Conservation (phyloP, 106 monocot species). For the Ottelia alismoides region DNA sequence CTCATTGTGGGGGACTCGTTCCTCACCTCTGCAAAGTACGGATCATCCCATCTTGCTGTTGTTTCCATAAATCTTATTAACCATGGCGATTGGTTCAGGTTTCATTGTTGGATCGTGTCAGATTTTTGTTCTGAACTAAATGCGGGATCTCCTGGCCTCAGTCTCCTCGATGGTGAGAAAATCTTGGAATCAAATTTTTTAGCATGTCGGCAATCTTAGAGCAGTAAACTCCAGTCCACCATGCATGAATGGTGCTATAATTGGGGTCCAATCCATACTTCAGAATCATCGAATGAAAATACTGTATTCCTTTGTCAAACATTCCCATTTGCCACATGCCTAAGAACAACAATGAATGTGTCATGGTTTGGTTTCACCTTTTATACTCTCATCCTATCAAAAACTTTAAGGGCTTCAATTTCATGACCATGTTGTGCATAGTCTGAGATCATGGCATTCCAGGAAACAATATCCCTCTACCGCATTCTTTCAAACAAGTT, state of each 20-base stretch:
- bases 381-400: constrained; percentile 51
- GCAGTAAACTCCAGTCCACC: no score
- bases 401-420: constrained; percentile 45
- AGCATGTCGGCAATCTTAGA: no score
- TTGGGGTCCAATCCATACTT: constrained; percentile 53
- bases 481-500: constrained; percentile 44
- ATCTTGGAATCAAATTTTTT: no score
- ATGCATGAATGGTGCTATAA: constrained; percentile 88
- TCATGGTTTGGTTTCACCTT: constrained; percentile 58
- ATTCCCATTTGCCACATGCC: constrained; percentile 81
- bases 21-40: no score
- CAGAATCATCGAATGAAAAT: constrained; percentile 50
- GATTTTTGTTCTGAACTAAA: no score
- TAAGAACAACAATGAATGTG: constrained; percentile 72
- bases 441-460: constrained; percentile 84
- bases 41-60: no score
- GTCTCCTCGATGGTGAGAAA: no score
- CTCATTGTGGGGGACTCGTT: no score
- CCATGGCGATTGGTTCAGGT: no score
- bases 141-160: no score
- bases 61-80: no score
- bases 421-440: constrained; percentile 71
- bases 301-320: constrained; percentile 36
- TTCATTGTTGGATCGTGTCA: no score
- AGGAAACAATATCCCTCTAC: constrained; percentile 54